These are phyloP conservation scores for Aspergillus texensis DNA, from an alignment of 2,329 filamentous ascomycete species.

Conservation along the genomic window DNA sequence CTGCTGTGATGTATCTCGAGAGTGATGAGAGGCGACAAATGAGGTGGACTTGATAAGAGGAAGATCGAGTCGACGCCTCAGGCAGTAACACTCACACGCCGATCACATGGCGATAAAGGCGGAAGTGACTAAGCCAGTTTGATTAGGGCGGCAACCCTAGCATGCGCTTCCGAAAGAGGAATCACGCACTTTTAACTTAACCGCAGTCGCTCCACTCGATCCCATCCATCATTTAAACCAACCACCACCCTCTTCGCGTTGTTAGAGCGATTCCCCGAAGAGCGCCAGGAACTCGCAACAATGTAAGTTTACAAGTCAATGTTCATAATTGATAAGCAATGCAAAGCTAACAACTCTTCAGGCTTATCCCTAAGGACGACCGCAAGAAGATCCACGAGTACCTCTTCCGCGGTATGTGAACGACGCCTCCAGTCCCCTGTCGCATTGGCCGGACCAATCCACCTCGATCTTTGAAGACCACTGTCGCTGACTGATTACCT, in stretches of 20 bases:
- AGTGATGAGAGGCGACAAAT: background rate
- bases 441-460: background rate
- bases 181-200: constrained; percentile 41
- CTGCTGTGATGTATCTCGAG: background rate
- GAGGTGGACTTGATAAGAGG: background rate
- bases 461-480: constrained; percentile 12
- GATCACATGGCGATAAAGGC: constrained; percentile 13
- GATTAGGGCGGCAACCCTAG: constrained; percentile 37
- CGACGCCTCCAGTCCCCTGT: constrained; percentile 22
- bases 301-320: constrained; percentile 41
- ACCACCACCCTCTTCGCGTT: constrained; percentile 43
- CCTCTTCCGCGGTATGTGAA: constrained; percentile 82
- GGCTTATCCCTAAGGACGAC: constrained; percentile 99
- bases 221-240: constrained; percentile 39
- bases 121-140: constrained; percentile 12
- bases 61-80: constrained; percentile 9
- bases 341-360: constrained; percentile 40
- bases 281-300: constrained; percentile 57
- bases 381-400: constrained; percentile 99
- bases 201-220: constrained; percentile 34
- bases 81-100: background rate
- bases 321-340: constrained; percentile 4
- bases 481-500: constrained; percentile 21
- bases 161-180: constrained; percentile 28
- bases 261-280: constrained; percentile 58